A percentile compares a stretch with the other conserved stretches of the same genome.
phyloP scores from a whole-genome alignment of 768 basidiomycete species.

The Russula virescens region DNA sequence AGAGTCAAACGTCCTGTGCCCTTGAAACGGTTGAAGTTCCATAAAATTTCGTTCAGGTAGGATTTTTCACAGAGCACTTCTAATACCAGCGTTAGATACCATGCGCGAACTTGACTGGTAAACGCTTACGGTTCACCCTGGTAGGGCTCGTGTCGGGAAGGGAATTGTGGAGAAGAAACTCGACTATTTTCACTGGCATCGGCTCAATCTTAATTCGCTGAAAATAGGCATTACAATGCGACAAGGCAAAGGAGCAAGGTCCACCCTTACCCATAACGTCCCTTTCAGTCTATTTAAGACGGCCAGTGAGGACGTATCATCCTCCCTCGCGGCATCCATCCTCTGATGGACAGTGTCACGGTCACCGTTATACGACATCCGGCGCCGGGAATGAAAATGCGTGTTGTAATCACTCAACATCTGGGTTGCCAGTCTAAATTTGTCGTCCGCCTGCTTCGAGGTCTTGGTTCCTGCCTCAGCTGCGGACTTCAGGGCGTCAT shows the following conservation, averaged over 20 bases:
- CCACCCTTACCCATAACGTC: not conserved
- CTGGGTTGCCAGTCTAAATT: not conserved
- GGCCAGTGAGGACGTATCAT: not conserved
- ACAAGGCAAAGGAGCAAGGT: too few species aligned
- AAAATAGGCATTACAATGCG: not conserved
- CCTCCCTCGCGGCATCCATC: not conserved
- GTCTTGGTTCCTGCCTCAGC: not conserved
- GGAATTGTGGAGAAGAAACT: not conserved
- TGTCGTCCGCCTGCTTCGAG: not conserved
- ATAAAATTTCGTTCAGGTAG: constrained; percentile 2
- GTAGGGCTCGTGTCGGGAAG: not conserved
- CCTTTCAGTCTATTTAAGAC: not conserved
- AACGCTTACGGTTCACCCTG: not conserved
- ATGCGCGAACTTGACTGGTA: not conserved
- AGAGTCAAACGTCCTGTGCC: constrained; percentile 3
- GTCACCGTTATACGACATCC: too few species aligned
- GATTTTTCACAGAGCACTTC: constrained; percentile 4
- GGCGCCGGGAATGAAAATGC: not conserved
- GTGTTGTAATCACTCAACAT: not conserved
- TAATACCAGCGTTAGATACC: not conserved
- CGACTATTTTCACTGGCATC: not conserved
- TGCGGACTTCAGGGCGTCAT: not conserved
- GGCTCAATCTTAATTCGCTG: not conserved
- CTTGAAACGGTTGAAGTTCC: constrained; percentile 14
- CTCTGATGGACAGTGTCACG: not conserved